Evolutionary conservation across 257 asterid genomes (phyloP).

Genomic region (Solanum gracilifrons): DNA sequence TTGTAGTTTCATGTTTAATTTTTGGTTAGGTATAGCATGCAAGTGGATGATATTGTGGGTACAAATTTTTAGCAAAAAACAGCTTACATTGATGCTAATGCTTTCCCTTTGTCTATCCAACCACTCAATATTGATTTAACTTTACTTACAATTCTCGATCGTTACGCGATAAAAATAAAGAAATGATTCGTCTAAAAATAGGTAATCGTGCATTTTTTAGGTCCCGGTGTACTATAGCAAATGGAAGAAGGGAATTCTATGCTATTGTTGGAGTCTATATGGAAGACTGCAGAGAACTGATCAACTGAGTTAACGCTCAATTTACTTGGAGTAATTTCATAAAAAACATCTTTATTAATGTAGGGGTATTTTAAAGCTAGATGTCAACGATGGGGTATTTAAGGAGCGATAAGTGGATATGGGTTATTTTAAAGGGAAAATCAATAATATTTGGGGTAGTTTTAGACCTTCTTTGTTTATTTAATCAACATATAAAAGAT

Average conservation of each 20-base stretch:
- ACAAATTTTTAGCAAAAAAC: neutral
- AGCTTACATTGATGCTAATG: neutral
- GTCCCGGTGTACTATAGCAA: neutral
- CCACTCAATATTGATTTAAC: neutral
- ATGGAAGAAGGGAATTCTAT: neutral
- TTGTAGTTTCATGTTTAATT: neutral
- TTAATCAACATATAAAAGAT: neutral
- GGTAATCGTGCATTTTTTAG: neutral
- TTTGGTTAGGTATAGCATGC: neutral
- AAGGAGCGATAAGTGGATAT: neutral
- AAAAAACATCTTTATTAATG: neutral
- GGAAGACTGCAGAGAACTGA: neutral
- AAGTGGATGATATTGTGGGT: neutral
- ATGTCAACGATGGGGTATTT: neutral
- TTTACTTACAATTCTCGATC: no score
- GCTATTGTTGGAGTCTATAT: neutral
- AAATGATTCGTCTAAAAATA: no score
- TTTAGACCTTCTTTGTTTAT: neutral
- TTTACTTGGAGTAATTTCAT: neutral
- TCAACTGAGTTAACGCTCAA: neutral
- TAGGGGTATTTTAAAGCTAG: neutral
- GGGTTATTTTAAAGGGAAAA: neutral
- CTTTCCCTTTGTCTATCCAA: neutral
- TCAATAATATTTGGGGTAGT: neutral
- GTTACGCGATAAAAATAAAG: neutral